phyloP scores from a whole-genome alignment of 768 basidiomycete genomes.

The Stropharia rugosoannulata region DNA sequence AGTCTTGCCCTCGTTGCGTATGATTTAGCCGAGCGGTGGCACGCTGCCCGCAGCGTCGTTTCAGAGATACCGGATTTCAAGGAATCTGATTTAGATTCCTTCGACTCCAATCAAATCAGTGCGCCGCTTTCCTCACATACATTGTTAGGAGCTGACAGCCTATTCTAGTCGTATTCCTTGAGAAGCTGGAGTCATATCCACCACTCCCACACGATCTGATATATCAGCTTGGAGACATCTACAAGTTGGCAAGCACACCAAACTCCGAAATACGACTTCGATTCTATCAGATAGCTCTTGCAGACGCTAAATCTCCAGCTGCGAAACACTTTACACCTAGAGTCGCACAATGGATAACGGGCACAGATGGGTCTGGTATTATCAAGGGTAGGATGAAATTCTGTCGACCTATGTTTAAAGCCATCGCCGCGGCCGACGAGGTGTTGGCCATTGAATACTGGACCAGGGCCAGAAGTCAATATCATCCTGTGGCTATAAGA shows the following conservation, averaged over 20 bases:
- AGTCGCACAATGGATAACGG: constrained; percentile 70
- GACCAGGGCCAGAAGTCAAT: constrained; percentile 42
- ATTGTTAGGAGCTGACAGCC: background rate
- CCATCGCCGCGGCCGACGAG: constrained; percentile 51
- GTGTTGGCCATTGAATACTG: constrained; percentile 53
- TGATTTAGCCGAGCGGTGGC: constrained; percentile 72
- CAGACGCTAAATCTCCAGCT: constrained; percentile 41
- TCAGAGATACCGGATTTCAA: constrained; percentile 52
- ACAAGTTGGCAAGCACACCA: constrained; percentile 42
- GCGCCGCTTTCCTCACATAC: constrained; percentile 14
- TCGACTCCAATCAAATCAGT: constrained; percentile 81
- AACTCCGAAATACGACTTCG: constrained; percentile 80
- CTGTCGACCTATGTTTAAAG: constrained; percentile 68
- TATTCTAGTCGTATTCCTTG: constrained; percentile 74
- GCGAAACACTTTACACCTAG: constrained; percentile 48
- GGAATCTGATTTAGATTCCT: constrained; percentile 54
- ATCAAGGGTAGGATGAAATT: constrained; percentile 87
- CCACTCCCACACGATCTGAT: constrained; percentile 65
- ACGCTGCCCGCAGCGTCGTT: constrained; percentile 53
- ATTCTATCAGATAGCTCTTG: constrained; percentile 75
- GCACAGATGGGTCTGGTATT: constrained; percentile 54
- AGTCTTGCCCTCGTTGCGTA: constrained; percentile 70
- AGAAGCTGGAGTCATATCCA: constrained; percentile 64
- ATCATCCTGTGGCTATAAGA: constrained; percentile 77
- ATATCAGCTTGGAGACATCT: constrained; percentile 57